phyloP scores from a whole-genome alignment of 306 rosid species.

The Cucurbita pepo region DNA sequence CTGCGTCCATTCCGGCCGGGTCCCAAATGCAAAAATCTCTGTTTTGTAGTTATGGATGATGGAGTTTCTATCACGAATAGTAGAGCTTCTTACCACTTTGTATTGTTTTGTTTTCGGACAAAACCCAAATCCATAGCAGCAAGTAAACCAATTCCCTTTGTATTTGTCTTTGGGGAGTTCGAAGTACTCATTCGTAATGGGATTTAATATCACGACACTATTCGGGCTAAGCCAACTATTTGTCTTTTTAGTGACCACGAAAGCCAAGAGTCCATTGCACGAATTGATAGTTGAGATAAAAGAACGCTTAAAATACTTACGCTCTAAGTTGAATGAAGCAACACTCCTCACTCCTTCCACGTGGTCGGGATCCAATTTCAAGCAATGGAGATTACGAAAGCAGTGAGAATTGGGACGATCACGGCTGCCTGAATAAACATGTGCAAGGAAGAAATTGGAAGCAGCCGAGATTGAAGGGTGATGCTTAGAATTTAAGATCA shows the following conservation, averaged over 20 bases:
- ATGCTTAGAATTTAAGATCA: too few relatives aligned
- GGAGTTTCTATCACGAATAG: too few relatives aligned
- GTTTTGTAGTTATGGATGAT: too few relatives aligned
- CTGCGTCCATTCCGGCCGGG: neutral
- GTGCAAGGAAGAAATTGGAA: too few relatives aligned
- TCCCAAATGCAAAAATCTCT: neutral
- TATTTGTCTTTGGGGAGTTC: neutral
- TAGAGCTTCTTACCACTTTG: neutral
- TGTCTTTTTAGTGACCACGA: neutral
- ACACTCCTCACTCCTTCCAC: too few relatives aligned
- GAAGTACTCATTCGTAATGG: neutral
- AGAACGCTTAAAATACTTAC: too few relatives aligned
- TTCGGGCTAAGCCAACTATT: neutral
- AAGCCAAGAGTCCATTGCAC: neutral
- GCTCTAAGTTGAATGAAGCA: too few relatives aligned
- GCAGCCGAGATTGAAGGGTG: too few relatives aligned
- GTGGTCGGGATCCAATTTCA: too few relatives aligned
- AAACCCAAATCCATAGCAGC: neutral
- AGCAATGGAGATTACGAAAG: too few relatives aligned
- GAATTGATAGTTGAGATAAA: neutral
- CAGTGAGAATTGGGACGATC: too few relatives aligned
- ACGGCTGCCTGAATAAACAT: too few relatives aligned
- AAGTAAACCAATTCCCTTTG: neutral
- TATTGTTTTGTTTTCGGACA: neutral
- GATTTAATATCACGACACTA: neutral